Evolutionary conservation across 768 basidiomycete species (phyloP).

Genomic region (Auriculariales sp.): DNA sequence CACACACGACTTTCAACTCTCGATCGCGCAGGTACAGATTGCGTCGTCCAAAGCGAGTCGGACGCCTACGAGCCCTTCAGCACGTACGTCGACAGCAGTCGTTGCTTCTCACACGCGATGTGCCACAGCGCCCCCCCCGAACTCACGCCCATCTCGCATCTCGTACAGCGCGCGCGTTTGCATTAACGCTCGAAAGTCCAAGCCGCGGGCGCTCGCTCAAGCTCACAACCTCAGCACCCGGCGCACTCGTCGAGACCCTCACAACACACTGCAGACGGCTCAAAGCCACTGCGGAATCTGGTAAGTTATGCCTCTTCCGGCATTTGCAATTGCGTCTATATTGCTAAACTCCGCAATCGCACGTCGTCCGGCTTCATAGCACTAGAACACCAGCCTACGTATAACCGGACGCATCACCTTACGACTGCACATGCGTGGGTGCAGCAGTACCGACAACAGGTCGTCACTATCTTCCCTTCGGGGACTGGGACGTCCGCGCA

Average conservation of each 20-base stretch:
- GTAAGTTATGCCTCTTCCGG: background rate
- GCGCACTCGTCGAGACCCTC: background rate
- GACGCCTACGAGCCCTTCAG: background rate
- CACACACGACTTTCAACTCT: background rate
- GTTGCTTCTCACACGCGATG: background rate
- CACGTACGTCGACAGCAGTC: background rate
- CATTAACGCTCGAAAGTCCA: background rate
- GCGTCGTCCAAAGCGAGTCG: no score
- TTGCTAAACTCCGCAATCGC: background rate
- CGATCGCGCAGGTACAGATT: background rate
- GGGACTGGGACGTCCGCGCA: background rate
- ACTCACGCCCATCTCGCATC: background rate
- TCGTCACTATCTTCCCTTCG: background rate
- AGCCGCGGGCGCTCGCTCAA: background rate
- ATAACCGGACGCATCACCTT: background rate
- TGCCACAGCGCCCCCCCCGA: background rate
- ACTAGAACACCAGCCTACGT: background rate
- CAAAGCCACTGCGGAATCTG: background rate
- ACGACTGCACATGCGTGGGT: background rate
- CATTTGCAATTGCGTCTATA: background rate
- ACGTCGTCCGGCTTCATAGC: no score
- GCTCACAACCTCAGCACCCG: background rate
- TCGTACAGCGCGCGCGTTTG: background rate
- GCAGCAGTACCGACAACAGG: background rate
- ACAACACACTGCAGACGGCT: background rate